Evolutionary conservation across 2,329 filamentous ascomycete genomes (phyloP), one percentile per base, ranked within the genome.

Genomic region (Hortaea werneckii): DNA sequence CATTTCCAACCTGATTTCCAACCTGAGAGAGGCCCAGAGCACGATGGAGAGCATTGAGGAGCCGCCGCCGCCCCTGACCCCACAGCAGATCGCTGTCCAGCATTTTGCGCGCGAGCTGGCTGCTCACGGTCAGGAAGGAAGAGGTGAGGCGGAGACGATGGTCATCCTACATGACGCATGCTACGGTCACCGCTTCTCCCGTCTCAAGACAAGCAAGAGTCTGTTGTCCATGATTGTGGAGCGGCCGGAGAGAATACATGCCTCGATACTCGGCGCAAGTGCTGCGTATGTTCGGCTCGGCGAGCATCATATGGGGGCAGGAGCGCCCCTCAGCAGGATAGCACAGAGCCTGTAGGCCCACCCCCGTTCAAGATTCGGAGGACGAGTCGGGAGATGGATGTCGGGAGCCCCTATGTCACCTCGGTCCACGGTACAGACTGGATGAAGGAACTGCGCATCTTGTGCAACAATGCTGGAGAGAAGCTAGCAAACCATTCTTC

Each of bases 131-230:
- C 32, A 35, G 32, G 32, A n/a, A n/a, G 63, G 61, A 2, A 62
- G 58, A 2, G 58, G 57, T 7, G 56, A 57, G 8, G 63, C 75
- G 3, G 72, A 88, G 49, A 87, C 87, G 0, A 68, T 94, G 4
- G 88, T 96, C 40, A 76, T 98, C 29, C 70, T 98, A 1, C 88
- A 96, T 58, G 92, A 98, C 68, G 82, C 85, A 44, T 95, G 90
- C 66, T 98, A 96, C 63, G 89, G 90, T 26, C 92, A 98, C 67
- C 82, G 88, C 20, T 98, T 82, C 65, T 87, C 89, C 8, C 78
- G 92, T 39, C 87, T 87, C 4, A 82, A 85, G 56, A 83, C 87
- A 1, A 83, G 80, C 20, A 83, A 83, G 57, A 75, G 71, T 39
- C 76, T 77, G 11, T 74, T 96, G 1, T 79, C 73, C 57, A 85